phyloP scores from a whole-genome alignment of 805 yeast species.

The Hanseniaspora nectarophila region DNA sequence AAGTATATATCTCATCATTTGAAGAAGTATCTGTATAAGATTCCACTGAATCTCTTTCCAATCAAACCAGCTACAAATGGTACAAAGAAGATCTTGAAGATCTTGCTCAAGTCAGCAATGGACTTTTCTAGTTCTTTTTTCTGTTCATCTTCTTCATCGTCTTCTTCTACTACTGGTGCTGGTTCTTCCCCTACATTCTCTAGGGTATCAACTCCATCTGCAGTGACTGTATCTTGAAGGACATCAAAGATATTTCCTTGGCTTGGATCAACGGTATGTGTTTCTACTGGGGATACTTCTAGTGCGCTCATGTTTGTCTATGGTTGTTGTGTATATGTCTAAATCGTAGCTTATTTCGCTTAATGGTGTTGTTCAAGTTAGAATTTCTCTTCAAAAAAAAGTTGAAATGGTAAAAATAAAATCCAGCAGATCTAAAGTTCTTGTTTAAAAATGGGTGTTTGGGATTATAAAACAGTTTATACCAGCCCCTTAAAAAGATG shows the following conservation, averaged over 20 bases:
- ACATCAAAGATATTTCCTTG: neutral
- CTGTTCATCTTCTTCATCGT: neutral
- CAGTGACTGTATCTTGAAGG: neutral
- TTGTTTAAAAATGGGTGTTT: too few species aligned
- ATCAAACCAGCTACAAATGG: conserved; percentile 5
- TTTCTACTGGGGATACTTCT: neutral
- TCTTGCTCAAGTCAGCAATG: neutral
- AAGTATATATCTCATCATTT: neutral
- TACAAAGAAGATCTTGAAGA: neutral
- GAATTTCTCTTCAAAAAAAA: too few species aligned
- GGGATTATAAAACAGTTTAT: too few species aligned
- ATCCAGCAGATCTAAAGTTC: too few species aligned
- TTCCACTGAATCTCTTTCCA: conserved; percentile 4
- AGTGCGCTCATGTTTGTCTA: neutral
- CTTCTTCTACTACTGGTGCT: neutral
- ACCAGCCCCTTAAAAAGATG: too few species aligned
- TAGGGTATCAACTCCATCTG: too few species aligned
- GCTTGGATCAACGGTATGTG: neutral
- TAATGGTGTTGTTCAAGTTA: neutral
- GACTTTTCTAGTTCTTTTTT: conserved; percentile 9
- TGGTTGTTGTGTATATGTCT: neutral
- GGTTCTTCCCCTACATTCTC: too few species aligned
- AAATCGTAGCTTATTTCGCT: neutral
- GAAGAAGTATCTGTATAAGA: conserved; percentile 3
- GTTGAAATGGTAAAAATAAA: too few species aligned